Evolutionary conservation across 2,329 filamentous ascomycete genomes (phyloP), one percentile per base, ranked within the genome.

Genomic region (Scytalidium sp.): DNA sequence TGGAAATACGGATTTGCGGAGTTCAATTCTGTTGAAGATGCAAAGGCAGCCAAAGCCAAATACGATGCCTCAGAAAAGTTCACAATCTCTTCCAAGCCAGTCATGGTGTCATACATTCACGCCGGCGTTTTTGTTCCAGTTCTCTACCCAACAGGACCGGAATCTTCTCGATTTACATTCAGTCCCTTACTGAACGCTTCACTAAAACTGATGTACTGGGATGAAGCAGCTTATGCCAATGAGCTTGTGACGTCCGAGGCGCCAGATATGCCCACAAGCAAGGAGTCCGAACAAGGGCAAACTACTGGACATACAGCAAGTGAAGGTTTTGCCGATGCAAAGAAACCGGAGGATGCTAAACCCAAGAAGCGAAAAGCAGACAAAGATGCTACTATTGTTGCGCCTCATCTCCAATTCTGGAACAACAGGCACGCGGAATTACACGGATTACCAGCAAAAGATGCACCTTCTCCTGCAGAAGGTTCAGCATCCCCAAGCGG

Each of bases 1-100:
- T 88, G 88, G 76, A 81, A 85, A 57, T 95, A 90, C 60, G 90
- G 89, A 0, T 95, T 95, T 67, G 90, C 85, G 1, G 90, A 95
- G 66, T 95, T 92, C 64, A 85, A 82, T 59, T 87, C 82, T 0
- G 73, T 90, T 17, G 83, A 87, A 64, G 88, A 94, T 65, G 88
- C 90, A 2, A 79, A 84, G 64, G 85, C 84, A 19, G 90, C 90
- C 3, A 71, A 92, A 62, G 75, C 79, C 19, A 89, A 90, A 57
- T 86, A 87, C 58, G 81, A 82, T 36, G 85, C 84, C 27, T 82
- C 85, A 22, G 81, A 88, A 10, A 86, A 84, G 45, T 93, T 93
- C 60, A 90, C 85, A 2, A 89, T 94, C 53, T 85, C 84, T 1
- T 89, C 85, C 2, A 85, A 83, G 56, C 80, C 84, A 0, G 86